Percentiles rank a stretch among this genome's conserved stretches.
Evolutionary conservation across 768 basidiomycete species (phyloP).

Genomic region (Fomitopsis serialis): DNA sequence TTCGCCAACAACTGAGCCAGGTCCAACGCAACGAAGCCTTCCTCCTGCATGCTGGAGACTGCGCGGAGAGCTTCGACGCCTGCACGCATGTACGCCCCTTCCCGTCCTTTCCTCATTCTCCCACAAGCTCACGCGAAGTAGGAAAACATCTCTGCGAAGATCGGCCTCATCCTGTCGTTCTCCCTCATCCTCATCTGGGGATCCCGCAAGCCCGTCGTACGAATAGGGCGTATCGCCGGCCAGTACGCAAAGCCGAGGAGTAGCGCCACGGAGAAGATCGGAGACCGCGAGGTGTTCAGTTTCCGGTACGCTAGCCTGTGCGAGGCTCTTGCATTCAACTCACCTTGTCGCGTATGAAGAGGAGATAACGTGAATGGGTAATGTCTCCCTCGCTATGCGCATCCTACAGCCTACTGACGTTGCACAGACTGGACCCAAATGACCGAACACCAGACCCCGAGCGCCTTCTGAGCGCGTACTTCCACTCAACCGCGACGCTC

Average conservation of each 20-base stretch:
- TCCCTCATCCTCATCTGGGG: slow-evolving; percentile 95
- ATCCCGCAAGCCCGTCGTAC: slow-evolving; percentile 85
- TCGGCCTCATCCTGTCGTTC: slow-evolving; percentile 90
- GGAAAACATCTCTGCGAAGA: slow-evolving; percentile 85
- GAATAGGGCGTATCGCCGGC: slow-evolving; percentile 89
- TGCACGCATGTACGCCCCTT: slow-evolving; percentile 60
- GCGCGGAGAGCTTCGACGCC: slow-evolving; percentile 92
- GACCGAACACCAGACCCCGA: slow-evolving; percentile 90
- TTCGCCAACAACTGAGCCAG: slow-evolving; percentile 71
- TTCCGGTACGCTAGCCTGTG: slow-evolving; percentile 64
- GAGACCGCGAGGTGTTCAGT: slow-evolving; percentile 71
- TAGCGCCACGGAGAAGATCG: slow-evolving; percentile 74
- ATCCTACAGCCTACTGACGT: not conserved
- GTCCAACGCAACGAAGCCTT: slow-evolving; percentile 89
- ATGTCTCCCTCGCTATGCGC: slow-evolving; percentile 11
- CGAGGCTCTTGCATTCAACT: not conserved
- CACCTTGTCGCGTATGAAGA: slow-evolving; percentile 31
- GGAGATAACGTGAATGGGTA: slow-evolving; percentile 97
- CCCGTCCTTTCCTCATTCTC: slow-evolving; percentile 7
- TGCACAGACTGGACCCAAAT: slow-evolving; percentile 52
- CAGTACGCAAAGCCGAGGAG: slow-evolving; percentile 95
- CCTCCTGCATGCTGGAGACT: slow-evolving; percentile 95
- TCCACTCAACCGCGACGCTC: slow-evolving; percentile 89
- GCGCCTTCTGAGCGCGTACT: slow-evolving; percentile 90
- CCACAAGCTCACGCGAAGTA: slow-evolving; percentile 21